Evolutionary conservation across 1,284 basidiomycete species (phyloP).

Genomic region (Ceratobasidium sp.): DNA sequence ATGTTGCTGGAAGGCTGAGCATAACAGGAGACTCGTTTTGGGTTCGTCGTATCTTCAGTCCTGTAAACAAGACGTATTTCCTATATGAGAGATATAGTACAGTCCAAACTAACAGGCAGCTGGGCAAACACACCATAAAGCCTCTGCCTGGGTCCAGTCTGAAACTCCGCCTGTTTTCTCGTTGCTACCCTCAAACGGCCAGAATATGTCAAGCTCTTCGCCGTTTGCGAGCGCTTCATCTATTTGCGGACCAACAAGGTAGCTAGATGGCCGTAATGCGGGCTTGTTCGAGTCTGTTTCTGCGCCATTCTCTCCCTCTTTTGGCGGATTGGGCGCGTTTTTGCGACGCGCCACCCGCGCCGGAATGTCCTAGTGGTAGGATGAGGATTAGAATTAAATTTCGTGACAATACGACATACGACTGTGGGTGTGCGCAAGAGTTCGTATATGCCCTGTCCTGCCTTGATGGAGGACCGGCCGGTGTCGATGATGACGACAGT

Average conservation of each 20-base stretch:
- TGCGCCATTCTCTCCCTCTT: conserved; percentile 7
- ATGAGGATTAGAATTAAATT: conserved; percentile 33
- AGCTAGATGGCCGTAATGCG: conserved; percentile 69
- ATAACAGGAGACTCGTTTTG: conserved; percentile 89
- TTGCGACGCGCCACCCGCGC: conserved; percentile 77
- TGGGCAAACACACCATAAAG: conserved; percentile 74
- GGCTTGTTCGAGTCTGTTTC: conserved; percentile 29
- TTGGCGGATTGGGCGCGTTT: conserved; percentile 47
- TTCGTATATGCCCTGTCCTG: conserved; percentile 81
- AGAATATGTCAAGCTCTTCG: conserved; percentile 76
- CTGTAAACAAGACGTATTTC: conserved; percentile 83
- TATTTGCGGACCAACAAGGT: conserved; percentile 83
- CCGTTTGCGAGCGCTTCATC: conserved; percentile 78
- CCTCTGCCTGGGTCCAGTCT: conserved; percentile 92
- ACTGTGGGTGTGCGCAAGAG: conserved; percentile 76
- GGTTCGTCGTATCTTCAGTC: conserved; percentile 77
- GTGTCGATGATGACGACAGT: conserved; percentile 84
- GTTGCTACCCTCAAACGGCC: conserved; percentile 76
- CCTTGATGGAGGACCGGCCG: conserved; percentile 71
- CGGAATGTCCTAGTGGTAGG: conserved; percentile 62
- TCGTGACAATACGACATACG: conserved; percentile 56
- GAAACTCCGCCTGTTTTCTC: conserved; percentile 60
- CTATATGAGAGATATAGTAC: conserved; percentile 54
- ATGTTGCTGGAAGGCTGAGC: conserved; percentile 72
- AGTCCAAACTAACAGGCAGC: neutral